phyloP scores from a whole-genome alignment of 495 filamentous ascomycete species.

The Penicillium manginii region DNA sequence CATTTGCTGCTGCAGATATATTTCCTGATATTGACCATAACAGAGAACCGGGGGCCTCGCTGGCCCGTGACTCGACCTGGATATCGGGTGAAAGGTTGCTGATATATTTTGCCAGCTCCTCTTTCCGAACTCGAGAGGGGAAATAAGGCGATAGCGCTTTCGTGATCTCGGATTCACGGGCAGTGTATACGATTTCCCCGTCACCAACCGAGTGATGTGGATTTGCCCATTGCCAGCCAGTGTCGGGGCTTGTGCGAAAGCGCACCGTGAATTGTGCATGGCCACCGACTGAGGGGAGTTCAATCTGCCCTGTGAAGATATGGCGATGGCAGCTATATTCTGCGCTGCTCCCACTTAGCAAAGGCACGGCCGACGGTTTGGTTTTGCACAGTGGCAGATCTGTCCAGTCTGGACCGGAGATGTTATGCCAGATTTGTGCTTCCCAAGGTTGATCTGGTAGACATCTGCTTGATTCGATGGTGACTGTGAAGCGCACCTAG shows the following conservation, averaged over 20 bases:
- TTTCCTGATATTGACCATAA: slow-evolving; percentile 70
- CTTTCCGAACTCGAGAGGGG: slow-evolving; percentile 24
- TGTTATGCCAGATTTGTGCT: slow-evolving; percentile 77
- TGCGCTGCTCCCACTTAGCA: slow-evolving; percentile 35
- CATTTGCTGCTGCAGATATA: slow-evolving; percentile 56
- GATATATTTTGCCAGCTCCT: slow-evolving; percentile 64
- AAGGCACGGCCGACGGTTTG: slow-evolving; percentile 25
- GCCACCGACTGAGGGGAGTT: slow-evolving; percentile 36
- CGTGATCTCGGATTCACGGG: slow-evolving; percentile 12
- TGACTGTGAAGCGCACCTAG: slow-evolving; percentile 64
- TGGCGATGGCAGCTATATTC: slow-evolving; percentile 35
- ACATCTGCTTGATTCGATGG: slow-evolving; percentile 67
- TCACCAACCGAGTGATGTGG: slow-evolving; percentile 62
- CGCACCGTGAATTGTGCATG: slow-evolving; percentile 73
- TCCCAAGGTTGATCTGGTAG: slow-evolving; percentile 67
- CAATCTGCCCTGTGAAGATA: slow-evolving; percentile 41
- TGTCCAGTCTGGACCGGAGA: slow-evolving; percentile 41
- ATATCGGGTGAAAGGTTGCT: slow-evolving; percentile 60
- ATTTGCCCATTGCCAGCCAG: slow-evolving; percentile 77
- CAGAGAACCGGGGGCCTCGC: slow-evolving; percentile 70
- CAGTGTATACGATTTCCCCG: slow-evolving; percentile 58
- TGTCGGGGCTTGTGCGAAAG: slow-evolving; percentile 58
- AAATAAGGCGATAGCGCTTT: slow-evolving; percentile 13
- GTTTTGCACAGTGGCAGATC: slow-evolving; percentile 38
- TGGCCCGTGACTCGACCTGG: slow-evolving; percentile 55